A percentile compares a stretch with the other conserved stretches of the same genome.
phyloP scores from a whole-genome alignment of 2,329 filamentous ascomycete genomes.

The Pseudogymnoascus sp. region DNA sequence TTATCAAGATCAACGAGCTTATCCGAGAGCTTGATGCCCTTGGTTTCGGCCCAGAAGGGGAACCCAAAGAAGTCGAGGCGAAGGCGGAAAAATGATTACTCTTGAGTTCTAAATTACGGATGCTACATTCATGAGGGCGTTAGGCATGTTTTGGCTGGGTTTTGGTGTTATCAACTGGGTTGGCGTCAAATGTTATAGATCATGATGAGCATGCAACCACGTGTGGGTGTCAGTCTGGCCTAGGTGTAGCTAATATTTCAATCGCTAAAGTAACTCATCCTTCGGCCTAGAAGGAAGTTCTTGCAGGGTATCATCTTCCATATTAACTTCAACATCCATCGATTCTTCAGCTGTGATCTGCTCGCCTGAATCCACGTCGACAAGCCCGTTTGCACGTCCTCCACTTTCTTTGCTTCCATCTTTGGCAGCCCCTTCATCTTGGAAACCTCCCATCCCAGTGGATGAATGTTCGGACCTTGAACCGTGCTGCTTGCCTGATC shows the following conservation, averaged over 20 bases:
- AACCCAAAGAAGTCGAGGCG: slow-evolving; percentile 42
- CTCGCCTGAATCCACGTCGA: neutral
- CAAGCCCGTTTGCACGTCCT: neutral
- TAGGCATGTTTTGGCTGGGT: neutral
- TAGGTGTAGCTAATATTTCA: neutral
- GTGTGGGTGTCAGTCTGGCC: neutral
- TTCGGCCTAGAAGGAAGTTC: slow-evolving; percentile 6
- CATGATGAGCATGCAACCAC: neutral
- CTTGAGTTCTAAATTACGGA: neutral
- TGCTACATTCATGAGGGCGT: slow-evolving; percentile 12
- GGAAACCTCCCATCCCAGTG: neutral
- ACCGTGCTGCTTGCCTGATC: neutral
- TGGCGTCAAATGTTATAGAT: neutral
- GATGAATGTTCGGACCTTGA: neutral
- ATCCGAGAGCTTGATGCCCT: slow-evolving; percentile 79
- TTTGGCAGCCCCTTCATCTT: neutral
- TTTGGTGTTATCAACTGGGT: neutral
- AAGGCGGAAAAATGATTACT: neutral
- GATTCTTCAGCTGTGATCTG: neutral
- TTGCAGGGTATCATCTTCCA: slow-evolving; percentile 6
- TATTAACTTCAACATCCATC: neutral
- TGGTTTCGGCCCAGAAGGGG: slow-evolving; percentile 75
- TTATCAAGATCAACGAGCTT: slow-evolving; percentile 93
- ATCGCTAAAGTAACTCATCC: slow-evolving; percentile 7
- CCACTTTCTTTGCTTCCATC: neutral